phyloP scores from a whole-genome alignment of 345 rosid genomes.

The Raphanus sativus region DNA sequence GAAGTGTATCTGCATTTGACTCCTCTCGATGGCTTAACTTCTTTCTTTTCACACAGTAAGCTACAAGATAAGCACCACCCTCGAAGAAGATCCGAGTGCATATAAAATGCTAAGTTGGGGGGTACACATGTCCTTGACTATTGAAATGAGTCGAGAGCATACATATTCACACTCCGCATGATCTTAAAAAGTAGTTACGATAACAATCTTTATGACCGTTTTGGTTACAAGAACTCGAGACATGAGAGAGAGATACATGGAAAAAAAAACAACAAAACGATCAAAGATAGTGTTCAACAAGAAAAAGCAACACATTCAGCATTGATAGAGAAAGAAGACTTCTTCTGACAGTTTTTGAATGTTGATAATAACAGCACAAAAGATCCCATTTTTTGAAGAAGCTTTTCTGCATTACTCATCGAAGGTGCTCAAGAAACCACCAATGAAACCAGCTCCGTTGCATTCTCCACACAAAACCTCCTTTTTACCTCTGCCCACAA shows the following conservation, averaged over 20 bases:
- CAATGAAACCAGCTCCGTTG: constrained; percentile 94
- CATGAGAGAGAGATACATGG: background rate
- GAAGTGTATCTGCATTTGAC: background rate
- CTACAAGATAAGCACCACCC: background rate
- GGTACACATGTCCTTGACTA: background rate
- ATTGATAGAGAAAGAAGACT: background rate
- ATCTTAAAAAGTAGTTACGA: background rate
- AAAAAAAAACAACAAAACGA: constrained; percentile 1
- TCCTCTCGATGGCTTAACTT: background rate
- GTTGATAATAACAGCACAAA: too few relatives aligned
- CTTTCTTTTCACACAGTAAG: background rate
- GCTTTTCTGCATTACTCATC: constrained; percentile 43
- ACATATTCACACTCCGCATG: background rate
- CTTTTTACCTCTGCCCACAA: constrained; percentile 72
- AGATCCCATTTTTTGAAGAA: background rate
- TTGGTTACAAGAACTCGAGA: background rate
- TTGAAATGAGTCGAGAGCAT: background rate
- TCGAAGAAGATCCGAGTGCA: background rate
- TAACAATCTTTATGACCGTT: background rate
- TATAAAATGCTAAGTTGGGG: too few relatives aligned
- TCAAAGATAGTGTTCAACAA: constrained; percentile 10
- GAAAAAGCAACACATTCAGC: constrained; percentile 4
- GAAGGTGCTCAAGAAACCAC: constrained; percentile 87
- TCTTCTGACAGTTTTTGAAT: too few relatives aligned
- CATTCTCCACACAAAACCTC: constrained; percentile 81